Evolutionary conservation across 768 basidiomycete genomes (phyloP).

Genomic region (Tulasnella sp.): DNA sequence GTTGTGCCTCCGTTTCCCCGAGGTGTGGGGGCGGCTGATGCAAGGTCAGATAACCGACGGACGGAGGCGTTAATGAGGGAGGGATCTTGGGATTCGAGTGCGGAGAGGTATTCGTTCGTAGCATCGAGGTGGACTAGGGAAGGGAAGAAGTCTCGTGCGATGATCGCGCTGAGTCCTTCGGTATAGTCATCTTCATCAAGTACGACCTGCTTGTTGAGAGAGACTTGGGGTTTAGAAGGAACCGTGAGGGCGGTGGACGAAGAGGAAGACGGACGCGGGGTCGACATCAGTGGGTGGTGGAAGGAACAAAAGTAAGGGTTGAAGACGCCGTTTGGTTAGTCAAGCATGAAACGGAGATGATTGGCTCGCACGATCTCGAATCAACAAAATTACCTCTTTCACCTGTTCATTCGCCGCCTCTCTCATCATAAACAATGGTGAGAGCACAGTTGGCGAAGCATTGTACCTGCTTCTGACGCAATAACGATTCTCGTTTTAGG

Average conservation of each 20-base stretch:
- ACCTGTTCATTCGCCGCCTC: neutral
- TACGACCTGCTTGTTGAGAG: conserved; percentile 16
- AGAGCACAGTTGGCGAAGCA: neutral
- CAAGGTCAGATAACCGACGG: conserved; percentile 55
- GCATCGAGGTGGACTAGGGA: conserved; percentile 83
- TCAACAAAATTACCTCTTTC: conserved; percentile 14
- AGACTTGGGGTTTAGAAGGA: conserved; percentile 10
- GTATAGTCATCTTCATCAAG: conserved; percentile 83
- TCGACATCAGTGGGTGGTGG: conserved; percentile 11
- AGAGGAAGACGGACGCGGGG: conserved; percentile 2
- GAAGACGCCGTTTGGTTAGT: neutral
- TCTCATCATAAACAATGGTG: conserved; percentile 14
- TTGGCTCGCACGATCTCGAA: conserved; percentile 5
- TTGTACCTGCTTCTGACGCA: neutral
- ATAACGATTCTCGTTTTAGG: neutral
- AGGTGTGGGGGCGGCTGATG: conserved; percentile 40
- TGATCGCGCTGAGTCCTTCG: conserved; percentile 78
- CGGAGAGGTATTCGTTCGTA: conserved; percentile 77
- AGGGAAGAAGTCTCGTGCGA: conserved; percentile 96
- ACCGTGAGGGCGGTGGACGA: conserved; percentile 6
- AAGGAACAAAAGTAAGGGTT: neutral
- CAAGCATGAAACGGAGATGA: conserved; percentile 4
- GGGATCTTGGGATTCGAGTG: conserved; percentile 64
- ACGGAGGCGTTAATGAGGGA: conserved; percentile 67
- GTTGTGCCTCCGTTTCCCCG: conserved; percentile 47